These are phyloP conservation scores for Fusarium transvaalense DNA, from an alignment of 2,329 filamentous ascomycete genomes.

Conservation along the genomic window DNA sequence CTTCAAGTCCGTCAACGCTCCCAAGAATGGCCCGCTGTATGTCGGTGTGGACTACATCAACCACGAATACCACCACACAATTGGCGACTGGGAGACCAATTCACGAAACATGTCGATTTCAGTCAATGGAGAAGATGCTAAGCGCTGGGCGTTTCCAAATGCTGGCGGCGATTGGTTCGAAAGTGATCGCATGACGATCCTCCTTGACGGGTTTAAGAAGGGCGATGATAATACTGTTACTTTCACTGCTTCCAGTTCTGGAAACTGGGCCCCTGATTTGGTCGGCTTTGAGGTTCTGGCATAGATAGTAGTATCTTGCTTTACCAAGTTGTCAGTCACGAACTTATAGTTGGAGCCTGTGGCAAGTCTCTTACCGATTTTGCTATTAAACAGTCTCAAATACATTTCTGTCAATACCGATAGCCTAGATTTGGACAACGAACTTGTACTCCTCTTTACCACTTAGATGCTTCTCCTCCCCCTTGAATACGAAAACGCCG, in stretches of 20 bases:
- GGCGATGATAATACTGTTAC: conserved; percentile 55
- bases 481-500: neutral
- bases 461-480: neutral
- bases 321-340: no score
- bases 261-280: conserved; percentile 56
- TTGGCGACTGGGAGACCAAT: conserved; percentile 61
- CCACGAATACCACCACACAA: conserved; percentile 61
- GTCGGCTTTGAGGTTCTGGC: conserved; percentile 56
- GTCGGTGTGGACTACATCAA: conserved; percentile 65
- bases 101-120: conserved; percentile 63
- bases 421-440: neutral
- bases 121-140: conserved; percentile 58
- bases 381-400: no score
- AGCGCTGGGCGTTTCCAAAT: conserved; percentile 64
- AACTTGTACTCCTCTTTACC: conserved; percentile 3
- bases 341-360: no score
- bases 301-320: neutral
- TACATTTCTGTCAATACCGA: no score
- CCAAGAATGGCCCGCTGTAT: conserved; percentile 53
- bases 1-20: conserved; percentile 51
- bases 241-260: conserved; percentile 49
- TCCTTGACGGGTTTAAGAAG: conserved; percentile 60
- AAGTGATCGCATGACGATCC: conserved; percentile 58
- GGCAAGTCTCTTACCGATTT: no score
- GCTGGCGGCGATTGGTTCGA: conserved; percentile 65